These are phyloP conservation scores for Arachis monticola DNA, from an alignment of 331 rosid species.

Conservation along the genomic window DNA sequence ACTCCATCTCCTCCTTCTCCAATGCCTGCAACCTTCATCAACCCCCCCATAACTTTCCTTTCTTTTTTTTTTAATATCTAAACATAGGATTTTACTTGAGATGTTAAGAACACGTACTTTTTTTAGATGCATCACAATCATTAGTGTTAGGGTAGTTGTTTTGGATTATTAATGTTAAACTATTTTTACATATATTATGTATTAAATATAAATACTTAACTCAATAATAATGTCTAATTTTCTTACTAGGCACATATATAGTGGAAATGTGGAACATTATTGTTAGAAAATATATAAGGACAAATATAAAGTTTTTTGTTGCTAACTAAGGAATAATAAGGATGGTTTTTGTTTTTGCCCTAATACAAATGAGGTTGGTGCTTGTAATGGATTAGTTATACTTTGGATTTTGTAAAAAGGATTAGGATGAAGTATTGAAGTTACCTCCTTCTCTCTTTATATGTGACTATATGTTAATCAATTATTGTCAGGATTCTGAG, in stretches of 20 bases:
- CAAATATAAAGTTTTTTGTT: background rate
- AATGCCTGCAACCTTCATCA: background rate
- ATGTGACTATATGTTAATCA: background rate
- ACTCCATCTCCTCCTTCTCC: conserved; percentile 30
- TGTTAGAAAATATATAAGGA: background rate
- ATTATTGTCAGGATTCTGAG: background rate
- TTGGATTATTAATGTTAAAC: no score
- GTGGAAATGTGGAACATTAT: background rate
- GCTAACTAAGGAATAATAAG: background rate
- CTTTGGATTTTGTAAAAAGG: conserved; percentile 21
- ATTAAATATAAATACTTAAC: no score
- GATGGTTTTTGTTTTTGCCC: background rate
- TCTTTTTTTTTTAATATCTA: background rate
- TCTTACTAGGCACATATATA: background rate
- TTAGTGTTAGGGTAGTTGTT: no score
- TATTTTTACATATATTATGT: no score
- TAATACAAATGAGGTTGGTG: background rate
- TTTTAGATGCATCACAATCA: no score
- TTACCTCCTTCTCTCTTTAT: no score
- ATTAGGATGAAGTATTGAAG: conserved; percentile 13
- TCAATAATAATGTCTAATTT: no score
- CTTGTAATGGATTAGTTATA: background rate
- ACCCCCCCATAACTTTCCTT: background rate
- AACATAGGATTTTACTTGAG: no score
- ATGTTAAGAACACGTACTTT: no score